phyloP scores from a whole-genome alignment of 805 yeast species.

The Wickerhamomyces ciferrii region DNA sequence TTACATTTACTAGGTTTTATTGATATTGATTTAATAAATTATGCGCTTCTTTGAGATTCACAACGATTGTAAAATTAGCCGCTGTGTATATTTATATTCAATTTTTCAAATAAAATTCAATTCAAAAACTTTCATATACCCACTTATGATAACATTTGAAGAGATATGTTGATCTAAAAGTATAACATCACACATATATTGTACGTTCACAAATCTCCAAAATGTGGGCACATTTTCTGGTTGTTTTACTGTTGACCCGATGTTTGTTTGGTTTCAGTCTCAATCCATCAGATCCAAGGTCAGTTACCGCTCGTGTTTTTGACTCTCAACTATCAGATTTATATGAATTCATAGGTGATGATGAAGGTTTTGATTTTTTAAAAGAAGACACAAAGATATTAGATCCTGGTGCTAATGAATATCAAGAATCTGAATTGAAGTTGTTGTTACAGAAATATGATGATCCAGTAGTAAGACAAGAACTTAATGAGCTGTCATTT shows the following conservation, averaged over 20 bases:
- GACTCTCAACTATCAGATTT: neutral
- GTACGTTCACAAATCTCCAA: too few relatives aligned
- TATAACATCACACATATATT: too few relatives aligned
- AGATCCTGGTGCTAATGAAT: neutral
- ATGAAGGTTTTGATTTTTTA: neutral
- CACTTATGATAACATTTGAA: too few relatives aligned
- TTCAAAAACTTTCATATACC: too few relatives aligned
- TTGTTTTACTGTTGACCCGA: neutral
- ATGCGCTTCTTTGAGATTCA: too few relatives aligned
- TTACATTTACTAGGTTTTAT: neutral
- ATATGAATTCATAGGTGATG: neutral
- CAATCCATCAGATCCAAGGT: neutral
- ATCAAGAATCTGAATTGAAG: too few relatives aligned
- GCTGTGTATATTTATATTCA: too few relatives aligned
- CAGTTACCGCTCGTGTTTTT: neutral
- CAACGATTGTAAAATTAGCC: neutral
- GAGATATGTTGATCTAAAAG: too few relatives aligned
- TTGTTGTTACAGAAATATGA: neutral
- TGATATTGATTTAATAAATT: too few relatives aligned
- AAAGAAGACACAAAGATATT: neutral
- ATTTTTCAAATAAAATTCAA: too few relatives aligned
- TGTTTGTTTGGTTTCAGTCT: neutral
- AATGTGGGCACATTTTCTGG: neutral
- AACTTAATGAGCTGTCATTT: neutral
- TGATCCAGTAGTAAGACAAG: neutral